Percentiles rank a stretch among this genome's conserved stretches.
Conservation (phyloP, 169 alveolate genomes). For the Eimeria tenella region DNA sequence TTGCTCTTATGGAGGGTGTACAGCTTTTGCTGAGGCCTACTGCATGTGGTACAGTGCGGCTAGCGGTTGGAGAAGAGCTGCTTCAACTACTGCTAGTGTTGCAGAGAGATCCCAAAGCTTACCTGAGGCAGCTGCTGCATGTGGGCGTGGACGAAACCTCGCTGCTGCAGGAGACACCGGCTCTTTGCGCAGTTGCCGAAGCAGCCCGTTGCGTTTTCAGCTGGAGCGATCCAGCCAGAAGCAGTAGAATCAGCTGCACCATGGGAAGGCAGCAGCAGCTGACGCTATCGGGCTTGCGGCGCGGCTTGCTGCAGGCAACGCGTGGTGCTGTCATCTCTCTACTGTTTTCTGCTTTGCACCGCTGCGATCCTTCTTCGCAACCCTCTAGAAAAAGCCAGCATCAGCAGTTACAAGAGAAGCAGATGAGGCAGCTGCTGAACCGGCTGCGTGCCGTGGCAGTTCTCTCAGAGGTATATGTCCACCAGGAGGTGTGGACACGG, state of each 20-base stretch:
- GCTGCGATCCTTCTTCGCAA: neutral
- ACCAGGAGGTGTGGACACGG: slow-evolving; percentile 54
- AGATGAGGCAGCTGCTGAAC: neutral
- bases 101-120: slow-evolving; percentile 46
- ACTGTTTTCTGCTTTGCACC: neutral
- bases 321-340: slow-evolving; percentile 26
- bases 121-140: slow-evolving; percentile 50
- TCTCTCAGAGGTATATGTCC: slow-evolving; percentile 21
- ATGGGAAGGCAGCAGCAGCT: slow-evolving; percentile 35
- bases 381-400: slow-evolving; percentile 7
- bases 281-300: slow-evolving; percentile 45
- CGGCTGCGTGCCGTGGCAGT: slow-evolving; percentile 49
- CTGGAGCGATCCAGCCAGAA: slow-evolving; percentile 19
- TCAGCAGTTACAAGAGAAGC: neutral
- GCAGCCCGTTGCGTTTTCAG: slow-evolving; percentile 38
- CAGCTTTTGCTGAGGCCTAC: slow-evolving; percentile 63
- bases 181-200: slow-evolving; percentile 11
- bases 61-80: slow-evolving; percentile 44
- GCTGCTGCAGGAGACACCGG: slow-evolving; percentile 37
- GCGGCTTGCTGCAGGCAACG: slow-evolving; percentile 52
- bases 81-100: slow-evolving; percentile 58
- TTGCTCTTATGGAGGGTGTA: slow-evolving; percentile 18
- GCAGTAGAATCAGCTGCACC: slow-evolving; percentile 4
- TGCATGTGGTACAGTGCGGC: slow-evolving; percentile 47
- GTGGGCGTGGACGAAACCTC: neutral